Evolutionary conservation across 2,329 filamentous ascomycete genomes (phyloP).

Genomic region (Diaporthe eres): DNA sequence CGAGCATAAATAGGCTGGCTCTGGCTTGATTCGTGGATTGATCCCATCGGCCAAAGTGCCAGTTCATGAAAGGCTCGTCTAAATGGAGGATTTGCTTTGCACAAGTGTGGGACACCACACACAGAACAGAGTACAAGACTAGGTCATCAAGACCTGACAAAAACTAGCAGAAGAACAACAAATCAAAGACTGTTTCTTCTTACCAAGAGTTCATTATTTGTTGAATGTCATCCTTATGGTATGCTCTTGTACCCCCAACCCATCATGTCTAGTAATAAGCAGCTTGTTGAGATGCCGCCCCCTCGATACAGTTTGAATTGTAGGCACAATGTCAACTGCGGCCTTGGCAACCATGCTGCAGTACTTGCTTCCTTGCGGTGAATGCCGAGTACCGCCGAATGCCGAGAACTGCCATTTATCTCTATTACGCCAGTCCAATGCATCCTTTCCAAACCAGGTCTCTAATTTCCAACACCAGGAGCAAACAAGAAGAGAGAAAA

Average conservation of each 20-base stretch:
- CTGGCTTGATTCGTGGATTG: neutral
- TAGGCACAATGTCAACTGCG: neutral
- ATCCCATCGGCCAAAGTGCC: neutral
- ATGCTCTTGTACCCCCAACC: neutral
- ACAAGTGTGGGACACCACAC: neutral
- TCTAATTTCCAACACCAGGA: constrained; percentile 23
- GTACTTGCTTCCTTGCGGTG: neutral
- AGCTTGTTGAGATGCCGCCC: constrained; percentile 34
- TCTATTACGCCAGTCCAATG: constrained; percentile 35
- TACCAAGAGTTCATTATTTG: neutral
- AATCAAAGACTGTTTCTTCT: neutral
- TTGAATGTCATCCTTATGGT: neutral
- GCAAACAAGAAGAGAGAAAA: neutral
- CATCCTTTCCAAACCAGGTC: constrained; percentile 5
- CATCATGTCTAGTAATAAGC: neutral
- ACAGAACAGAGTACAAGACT: neutral
- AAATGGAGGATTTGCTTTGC: neutral
- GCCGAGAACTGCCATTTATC: constrained; percentile 14
- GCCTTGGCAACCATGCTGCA: constrained; percentile 5
- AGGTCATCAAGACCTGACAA: neutral
- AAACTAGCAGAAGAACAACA: neutral
- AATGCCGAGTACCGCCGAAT: neutral
- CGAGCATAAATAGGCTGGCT: neutral
- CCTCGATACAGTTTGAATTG: neutral
- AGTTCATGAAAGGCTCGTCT: neutral